These are phyloP conservation scores for Croton setiger DNA, from an alignment of 441 rosid genomes.

Conservation along the genomic window DNA sequence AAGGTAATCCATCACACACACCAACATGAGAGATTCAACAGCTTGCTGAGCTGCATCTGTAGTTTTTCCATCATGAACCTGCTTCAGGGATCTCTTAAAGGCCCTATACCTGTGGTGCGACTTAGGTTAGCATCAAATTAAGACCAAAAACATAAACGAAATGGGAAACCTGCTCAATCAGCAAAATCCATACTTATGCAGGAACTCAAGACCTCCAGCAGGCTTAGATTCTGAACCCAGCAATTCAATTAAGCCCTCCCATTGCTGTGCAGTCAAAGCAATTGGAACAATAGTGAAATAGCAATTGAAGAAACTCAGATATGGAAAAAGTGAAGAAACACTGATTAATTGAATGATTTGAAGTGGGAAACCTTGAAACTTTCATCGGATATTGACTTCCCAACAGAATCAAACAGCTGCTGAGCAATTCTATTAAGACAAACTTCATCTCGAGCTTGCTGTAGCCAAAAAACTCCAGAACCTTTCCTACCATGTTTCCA, in stretches of 20 bases:
- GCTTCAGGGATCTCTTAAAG: slow-evolving; percentile 79
- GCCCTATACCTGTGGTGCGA: slow-evolving; percentile 68
- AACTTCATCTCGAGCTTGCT: slow-evolving; percentile 73
- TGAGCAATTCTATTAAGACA: slow-evolving; percentile 78
- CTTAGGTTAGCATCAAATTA: slow-evolving; percentile 7
- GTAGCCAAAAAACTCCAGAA: slow-evolving; percentile 88
- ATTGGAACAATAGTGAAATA: slow-evolving; percentile 7
- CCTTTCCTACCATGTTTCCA: slow-evolving; percentile 99
- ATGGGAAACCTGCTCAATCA: background rate
- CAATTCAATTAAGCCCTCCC: slow-evolving; percentile 91
- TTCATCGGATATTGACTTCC: slow-evolving; percentile 87
- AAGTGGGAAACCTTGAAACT: slow-evolving; percentile 65
- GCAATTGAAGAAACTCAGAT: background rate
- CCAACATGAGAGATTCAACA: slow-evolving; percentile 73
- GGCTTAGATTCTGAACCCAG: slow-evolving; percentile 73
- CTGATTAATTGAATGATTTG: background rate
- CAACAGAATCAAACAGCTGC: slow-evolving; percentile 87
- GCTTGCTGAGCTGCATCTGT: slow-evolving; percentile 59
- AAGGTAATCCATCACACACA: slow-evolving; percentile 26
- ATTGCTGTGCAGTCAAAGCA: slow-evolving; percentile 55
- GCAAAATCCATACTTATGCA: slow-evolving; percentile 58
- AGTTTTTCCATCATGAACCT: slow-evolving; percentile 52
- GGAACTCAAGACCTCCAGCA: slow-evolving; percentile 89
- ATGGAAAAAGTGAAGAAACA: background rate
- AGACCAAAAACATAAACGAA: background rate